These are phyloP conservation scores for Musa beccarii DNA, from an alignment of 176 grass and related monocot species.

Conservation along the genomic window DNA sequence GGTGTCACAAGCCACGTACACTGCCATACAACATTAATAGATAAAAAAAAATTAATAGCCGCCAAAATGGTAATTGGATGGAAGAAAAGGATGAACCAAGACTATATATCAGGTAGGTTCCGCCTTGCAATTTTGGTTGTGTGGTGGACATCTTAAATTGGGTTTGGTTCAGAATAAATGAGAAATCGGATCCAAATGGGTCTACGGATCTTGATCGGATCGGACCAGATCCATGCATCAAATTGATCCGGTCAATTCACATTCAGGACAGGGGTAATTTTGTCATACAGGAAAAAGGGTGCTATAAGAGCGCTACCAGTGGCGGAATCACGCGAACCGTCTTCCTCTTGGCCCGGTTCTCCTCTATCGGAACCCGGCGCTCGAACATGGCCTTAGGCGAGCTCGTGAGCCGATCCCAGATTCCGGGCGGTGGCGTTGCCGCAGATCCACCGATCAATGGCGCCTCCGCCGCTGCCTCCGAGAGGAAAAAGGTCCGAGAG, in stretches of 20 bases:
- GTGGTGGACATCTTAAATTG: too few species aligned
- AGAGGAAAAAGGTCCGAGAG: conserved; percentile 39
- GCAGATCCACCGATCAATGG: background rate
- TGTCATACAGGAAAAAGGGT: background rate
- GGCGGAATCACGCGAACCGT: background rate
- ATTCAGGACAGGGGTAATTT: background rate
- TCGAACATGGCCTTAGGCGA: conserved; percentile 2
- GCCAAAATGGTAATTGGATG: too few species aligned
- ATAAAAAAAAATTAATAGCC: too few species aligned
- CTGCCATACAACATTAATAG: too few species aligned
- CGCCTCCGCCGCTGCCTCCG: conserved; percentile 8
- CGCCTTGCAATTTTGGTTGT: too few species aligned
- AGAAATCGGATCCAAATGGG: too few species aligned
- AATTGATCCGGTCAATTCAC: background rate
- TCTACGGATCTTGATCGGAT: too few species aligned
- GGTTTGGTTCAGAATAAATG: too few species aligned
- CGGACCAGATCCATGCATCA: background rate
- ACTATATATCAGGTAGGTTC: too few species aligned
- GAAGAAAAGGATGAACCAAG: too few species aligned
- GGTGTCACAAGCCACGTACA: too few species aligned
- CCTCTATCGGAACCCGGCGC: background rate
- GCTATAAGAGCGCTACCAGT: background rate
- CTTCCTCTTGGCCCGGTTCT: background rate
- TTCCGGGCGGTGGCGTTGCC: conserved; percentile 10
- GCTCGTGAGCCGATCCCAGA: background rate